A percentile compares a stretch with the other conserved stretches of the same genome.
Conservation (phyloP, 768 basidiomycete genomes). For the Gymnopilus junonius region DNA sequence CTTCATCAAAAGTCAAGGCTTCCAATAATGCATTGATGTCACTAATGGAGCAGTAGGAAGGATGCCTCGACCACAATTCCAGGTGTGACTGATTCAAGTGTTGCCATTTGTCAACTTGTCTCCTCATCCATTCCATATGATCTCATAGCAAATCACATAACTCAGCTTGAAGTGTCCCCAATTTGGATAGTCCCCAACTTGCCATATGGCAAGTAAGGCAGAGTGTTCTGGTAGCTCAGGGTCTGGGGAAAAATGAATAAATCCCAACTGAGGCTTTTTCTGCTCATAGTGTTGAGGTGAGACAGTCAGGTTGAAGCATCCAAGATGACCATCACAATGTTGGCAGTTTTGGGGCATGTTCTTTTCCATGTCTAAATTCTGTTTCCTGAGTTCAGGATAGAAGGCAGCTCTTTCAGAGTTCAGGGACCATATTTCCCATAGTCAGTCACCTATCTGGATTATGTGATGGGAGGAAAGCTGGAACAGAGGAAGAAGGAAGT, state of each 20-base stretch:
- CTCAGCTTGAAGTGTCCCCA: neutral
- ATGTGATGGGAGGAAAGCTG: neutral
- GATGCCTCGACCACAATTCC: neutral
- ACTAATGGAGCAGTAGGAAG: neutral
- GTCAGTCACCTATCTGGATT: neutral
- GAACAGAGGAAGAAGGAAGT: conserved; percentile 1
- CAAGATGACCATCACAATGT: conserved; percentile 16
- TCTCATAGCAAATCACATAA: neutral
- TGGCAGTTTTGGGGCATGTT: neutral
- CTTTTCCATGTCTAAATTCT: neutral
- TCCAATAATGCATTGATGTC: neutral
- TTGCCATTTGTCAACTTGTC: neutral
- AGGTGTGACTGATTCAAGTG: neutral
- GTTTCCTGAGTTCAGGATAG: conserved; percentile 6
- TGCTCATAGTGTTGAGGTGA: conserved; percentile 11
- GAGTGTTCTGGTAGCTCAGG: too few relatives aligned
- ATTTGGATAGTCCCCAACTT: neutral
- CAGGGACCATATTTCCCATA: conserved; percentile 3
- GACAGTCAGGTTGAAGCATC: conserved; percentile 15
- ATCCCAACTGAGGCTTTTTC: neutral
- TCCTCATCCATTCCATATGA: neutral
- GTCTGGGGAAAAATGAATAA: too few relatives aligned
- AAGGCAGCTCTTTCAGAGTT: neutral
- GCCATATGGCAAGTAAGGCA: neutral
- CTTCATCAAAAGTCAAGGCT: neutral